Percentiles rank a stretch among this genome's conserved stretches.
phyloP scores from a whole-genome alignment of 2,329 filamentous ascomycete genomes.

The Ascochyta pisi region DNA sequence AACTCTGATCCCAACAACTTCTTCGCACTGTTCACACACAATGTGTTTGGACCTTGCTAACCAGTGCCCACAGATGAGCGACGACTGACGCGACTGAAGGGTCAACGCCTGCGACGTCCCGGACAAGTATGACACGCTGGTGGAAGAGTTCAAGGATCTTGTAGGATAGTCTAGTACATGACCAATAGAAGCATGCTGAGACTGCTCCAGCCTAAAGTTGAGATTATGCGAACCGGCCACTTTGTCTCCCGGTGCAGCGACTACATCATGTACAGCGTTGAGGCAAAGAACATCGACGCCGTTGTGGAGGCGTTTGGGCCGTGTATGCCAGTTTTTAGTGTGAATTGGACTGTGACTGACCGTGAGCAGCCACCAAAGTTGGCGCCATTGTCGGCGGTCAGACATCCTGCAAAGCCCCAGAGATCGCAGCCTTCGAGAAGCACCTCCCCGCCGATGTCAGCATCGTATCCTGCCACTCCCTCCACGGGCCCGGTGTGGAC shows the following conservation, averaged over 20 bases:
- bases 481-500: conserved; percentile 92
- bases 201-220: conserved; percentile 72
- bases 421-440: conserved; percentile 90
- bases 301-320: conserved; percentile 90
- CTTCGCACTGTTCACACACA: conserved; percentile 28
- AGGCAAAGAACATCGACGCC: conserved; percentile 86
- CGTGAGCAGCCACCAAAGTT: conserved; percentile 79
- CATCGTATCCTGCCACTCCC: conserved; percentile 94
- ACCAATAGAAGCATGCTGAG: conserved; percentile 52
- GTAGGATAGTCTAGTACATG: conserved; percentile 68
- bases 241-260: conserved; percentile 95
- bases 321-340: conserved; percentile 67
- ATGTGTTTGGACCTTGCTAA: conserved; percentile 37
- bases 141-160: conserved; percentile 82
- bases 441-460: conserved; percentile 87
- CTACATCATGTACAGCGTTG: conserved; percentile 98
- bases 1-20: conserved; percentile 73
- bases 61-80: conserved; percentile 40
- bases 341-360: conserved; percentile 16
- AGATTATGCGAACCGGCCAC: conserved; percentile 92
- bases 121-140: conserved; percentile 82
- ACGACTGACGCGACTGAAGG: conserved; percentile 60
- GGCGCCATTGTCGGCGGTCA: conserved; percentile 96
- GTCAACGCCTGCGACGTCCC: conserved; percentile 93
- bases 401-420: conserved; percentile 96